Evolutionary conservation across 805 yeast species (phyloP).

Genomic region (Barnettozyma californica): DNA sequence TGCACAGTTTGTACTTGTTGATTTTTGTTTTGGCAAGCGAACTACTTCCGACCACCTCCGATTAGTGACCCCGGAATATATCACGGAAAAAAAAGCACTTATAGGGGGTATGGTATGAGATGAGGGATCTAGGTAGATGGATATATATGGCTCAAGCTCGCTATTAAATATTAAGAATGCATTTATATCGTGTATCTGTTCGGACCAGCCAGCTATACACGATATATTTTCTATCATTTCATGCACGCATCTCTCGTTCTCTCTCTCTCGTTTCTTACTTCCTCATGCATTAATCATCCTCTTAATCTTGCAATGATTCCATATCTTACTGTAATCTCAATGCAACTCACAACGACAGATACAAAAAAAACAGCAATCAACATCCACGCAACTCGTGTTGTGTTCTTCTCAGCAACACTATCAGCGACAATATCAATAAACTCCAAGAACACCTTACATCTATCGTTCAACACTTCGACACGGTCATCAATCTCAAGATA

Average conservation of each 20-base stretch:
- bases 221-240: not conserved
- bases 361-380: slow-evolving; percentile 76
- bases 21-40: not conserved
- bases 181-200: not conserved
- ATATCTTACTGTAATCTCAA: slow-evolving; percentile 62
- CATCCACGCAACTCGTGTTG: slow-evolving; percentile 88
- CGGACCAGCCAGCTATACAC: not conserved
- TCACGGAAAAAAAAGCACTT: no score
- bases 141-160: not conserved
- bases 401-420: slow-evolving; percentile 87
- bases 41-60: not conserved
- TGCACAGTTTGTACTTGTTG: not conserved
- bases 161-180: not conserved
- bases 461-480: slow-evolving; percentile 86
- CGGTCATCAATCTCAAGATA: slow-evolving; percentile 93
- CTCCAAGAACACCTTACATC: slow-evolving; percentile 91
- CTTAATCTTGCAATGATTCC: slow-evolving; percentile 1
- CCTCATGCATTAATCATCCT: not conserved
- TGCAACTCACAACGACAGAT: slow-evolving; percentile 68
- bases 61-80: no score
- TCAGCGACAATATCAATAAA: slow-evolving; percentile 91
- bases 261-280: no score
- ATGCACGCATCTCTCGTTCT: no score
- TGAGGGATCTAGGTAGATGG: no score
- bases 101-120: not conserved